Evolutionary conservation across 805 yeast species (phyloP).

Genomic region (Candida morakotiae): DNA sequence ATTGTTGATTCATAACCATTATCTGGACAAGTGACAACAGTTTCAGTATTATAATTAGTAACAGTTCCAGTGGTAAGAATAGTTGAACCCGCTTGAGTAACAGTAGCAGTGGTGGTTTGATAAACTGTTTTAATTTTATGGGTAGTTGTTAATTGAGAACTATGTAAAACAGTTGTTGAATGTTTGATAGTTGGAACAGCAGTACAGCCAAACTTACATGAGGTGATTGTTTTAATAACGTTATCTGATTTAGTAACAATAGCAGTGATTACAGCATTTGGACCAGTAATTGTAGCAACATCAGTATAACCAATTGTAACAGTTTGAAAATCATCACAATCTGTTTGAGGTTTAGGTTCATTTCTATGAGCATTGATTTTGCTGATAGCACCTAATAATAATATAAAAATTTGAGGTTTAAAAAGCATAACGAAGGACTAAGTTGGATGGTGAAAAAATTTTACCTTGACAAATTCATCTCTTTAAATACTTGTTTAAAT

Average conservation of each 20-base stretch:
- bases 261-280: conserved; percentile 3
- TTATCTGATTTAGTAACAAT: neutral
- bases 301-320: conserved; percentile 1
- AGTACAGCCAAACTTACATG: conserved; percentile 5
- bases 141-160: conserved; percentile 4
- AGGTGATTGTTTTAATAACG: conserved; percentile 1
- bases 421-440: conserved; percentile 5
- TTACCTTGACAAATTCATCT: neutral
- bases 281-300: conserved; percentile 3
- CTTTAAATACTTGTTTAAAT: neutral
- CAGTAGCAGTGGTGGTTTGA: conserved; percentile 1
- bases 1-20: conserved; percentile 4
- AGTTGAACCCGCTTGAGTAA: conserved; percentile 4
- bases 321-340: neutral
- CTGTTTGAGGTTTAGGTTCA: neutral
- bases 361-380: neutral
- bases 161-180: conserved; percentile 3
- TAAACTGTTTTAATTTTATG: neutral
- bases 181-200: conserved; percentile 1
- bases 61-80: conserved; percentile 1
- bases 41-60: conserved; percentile 2
- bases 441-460: conserved; percentile 2
- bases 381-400: neutral
- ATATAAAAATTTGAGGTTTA: neutral
- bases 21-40: conserved; percentile 5